These are phyloP conservation scores for Nigrospora oryzae DNA, from an alignment of 2,329 filamentous ascomycete species.

Conservation along the genomic window DNA sequence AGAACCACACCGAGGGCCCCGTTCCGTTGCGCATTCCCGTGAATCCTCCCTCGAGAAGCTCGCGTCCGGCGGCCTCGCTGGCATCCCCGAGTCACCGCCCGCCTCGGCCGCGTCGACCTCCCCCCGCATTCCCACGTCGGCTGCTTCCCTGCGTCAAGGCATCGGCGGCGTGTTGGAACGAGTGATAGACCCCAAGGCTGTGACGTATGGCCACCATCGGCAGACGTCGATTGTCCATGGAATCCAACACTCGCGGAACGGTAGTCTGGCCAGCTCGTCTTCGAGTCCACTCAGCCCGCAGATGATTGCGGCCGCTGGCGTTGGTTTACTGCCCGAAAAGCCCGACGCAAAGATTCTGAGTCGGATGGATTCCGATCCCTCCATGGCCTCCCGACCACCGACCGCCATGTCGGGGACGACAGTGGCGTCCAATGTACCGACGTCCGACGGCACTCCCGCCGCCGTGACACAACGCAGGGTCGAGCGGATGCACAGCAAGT, in stretches of 20 bases:
- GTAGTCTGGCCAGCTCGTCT: constrained; percentile 72
- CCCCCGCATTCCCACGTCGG: constrained; percentile 29
- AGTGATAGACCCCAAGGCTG: constrained; percentile 45
- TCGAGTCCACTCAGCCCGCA: constrained; percentile 84
- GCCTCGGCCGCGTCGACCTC: constrained; percentile 19
- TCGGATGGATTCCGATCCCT: constrained; percentile 36
- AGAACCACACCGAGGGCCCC: constrained; percentile 21
- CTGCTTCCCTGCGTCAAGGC: constrained; percentile 27
- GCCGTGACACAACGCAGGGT: constrained; percentile 41
- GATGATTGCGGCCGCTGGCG: constrained; percentile 64
- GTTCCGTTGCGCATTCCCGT: constrained; percentile 42
- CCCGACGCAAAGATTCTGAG: constrained; percentile 39
- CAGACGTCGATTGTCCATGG: constrained; percentile 97
- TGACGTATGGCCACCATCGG: constrained; percentile 75
- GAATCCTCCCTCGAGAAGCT: constrained; percentile 51
- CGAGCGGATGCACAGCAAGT: constrained; percentile 57
- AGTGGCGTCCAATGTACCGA: constrained; percentile 21
- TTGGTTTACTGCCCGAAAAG: constrained; percentile 42
- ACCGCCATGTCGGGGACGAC: constrained; percentile 40
- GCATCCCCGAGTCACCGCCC: constrained; percentile 21
- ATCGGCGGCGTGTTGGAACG: constrained; percentile 39
- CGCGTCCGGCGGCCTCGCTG: constrained; percentile 22
- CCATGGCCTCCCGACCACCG: constrained; percentile 30
- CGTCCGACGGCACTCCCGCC: constrained; percentile 33
- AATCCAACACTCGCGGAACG: constrained; percentile 85